Percentiles rank a stretch among this genome's conserved stretches.
These are phyloP conservation scores for Eimeria maxima DNA, from an alignment of 169 alveolate genomes.

Conservation along the genomic window DNA sequence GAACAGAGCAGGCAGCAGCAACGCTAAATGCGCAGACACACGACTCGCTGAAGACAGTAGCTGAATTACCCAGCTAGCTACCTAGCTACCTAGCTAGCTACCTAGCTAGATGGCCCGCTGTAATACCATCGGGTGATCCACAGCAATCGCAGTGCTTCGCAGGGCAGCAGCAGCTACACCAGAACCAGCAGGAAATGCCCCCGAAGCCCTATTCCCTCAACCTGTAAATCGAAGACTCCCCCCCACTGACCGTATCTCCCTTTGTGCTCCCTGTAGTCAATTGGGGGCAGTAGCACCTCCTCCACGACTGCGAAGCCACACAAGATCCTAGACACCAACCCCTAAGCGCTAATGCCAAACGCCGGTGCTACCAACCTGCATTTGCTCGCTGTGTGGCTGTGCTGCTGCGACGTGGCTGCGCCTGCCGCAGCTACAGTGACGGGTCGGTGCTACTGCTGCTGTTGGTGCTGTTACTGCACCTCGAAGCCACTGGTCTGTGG, in stretches of 20 bases:
- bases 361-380: neutral
- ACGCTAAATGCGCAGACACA: neutral
- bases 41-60: neutral
- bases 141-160: neutral
- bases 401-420: neutral
- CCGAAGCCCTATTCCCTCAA: neutral
- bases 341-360: neutral
- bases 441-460: neutral
- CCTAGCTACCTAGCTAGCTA: neutral
- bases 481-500: constrained; percentile 10
- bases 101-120: neutral
- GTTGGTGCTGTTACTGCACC: neutral
- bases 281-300: neutral
- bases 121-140: neutral
- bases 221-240: neutral
- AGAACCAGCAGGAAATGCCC: neutral
- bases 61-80: neutral
- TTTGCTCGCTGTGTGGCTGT: neutral
- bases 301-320: constrained; percentile 5
- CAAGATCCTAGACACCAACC: neutral
- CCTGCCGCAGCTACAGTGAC: neutral
- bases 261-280: constrained; percentile 27
- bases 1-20: too few species aligned
- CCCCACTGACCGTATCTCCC: constrained; percentile 40
- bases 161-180: neutral